Conservation (phyloP, 371 early-diverging fungal species). For the Quaeritorhiza haematococci region DNA sequence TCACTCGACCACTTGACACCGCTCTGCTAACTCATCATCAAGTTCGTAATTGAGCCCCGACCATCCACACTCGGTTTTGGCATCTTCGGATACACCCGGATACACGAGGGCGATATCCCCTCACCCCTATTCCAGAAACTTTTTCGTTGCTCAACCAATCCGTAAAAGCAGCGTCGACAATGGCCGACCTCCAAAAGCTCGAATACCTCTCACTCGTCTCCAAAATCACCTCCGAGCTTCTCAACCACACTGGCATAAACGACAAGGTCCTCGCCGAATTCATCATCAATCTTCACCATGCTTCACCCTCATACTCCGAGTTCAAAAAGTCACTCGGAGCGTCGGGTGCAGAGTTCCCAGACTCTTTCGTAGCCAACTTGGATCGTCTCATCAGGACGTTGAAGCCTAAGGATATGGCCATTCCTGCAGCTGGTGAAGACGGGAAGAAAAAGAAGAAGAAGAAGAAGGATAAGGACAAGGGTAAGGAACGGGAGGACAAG, state of each 20-base stretch:
- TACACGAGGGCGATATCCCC: too few species aligned
- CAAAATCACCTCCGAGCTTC: slow-evolving; percentile 84
- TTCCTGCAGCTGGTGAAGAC: slow-evolving; percentile 1
- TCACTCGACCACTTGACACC: too few species aligned
- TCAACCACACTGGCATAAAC: slow-evolving; percentile 87
- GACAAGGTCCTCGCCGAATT: slow-evolving; percentile 67
- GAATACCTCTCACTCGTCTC: slow-evolving; percentile 87
- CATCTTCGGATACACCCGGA: too few species aligned
- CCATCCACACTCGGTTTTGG: too few species aligned
- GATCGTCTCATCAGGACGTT: slow-evolving; percentile 86
- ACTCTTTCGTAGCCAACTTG: slow-evolving; percentile 74
- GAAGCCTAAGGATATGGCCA: slow-evolving; percentile 56
- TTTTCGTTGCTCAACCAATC: too few species aligned
- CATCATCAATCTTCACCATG: slow-evolving; percentile 36
- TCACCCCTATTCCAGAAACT: too few species aligned
- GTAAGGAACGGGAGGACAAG: slow-evolving; percentile 12
- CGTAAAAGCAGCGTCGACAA: too few species aligned
- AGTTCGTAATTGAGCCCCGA: too few species aligned
- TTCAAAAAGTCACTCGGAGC: slow-evolving; percentile 71
- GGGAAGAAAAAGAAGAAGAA: slow-evolving; percentile 13
- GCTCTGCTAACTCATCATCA: too few species aligned
- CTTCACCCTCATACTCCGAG: slow-evolving; percentile 11
- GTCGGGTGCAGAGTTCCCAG: slow-evolving; percentile 77
- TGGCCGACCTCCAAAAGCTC: slow-evolving; percentile 65
- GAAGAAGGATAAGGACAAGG: slow-evolving; percentile 21